Percentiles rank a stretch among this genome's conserved stretches.
These are phyloP conservation scores for Hypoxylon sp. DNA, from an alignment of 2,329 filamentous ascomycete species.

Conservation along the genomic window DNA sequence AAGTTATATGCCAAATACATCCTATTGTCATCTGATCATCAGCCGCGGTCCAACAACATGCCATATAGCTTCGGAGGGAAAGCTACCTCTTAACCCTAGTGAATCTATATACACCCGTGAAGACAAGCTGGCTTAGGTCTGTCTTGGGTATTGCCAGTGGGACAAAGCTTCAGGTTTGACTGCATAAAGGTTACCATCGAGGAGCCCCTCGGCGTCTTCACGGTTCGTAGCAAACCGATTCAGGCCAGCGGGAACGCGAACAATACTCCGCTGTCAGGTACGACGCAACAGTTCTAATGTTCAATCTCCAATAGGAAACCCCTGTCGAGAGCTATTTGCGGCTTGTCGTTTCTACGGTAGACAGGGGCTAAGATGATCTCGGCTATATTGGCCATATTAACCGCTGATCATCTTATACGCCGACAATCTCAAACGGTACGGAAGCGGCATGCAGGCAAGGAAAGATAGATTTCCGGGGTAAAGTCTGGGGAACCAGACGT, in stretches of 20 bases:
- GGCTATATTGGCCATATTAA: slow-evolving; percentile 41
- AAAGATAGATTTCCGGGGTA: slow-evolving; percentile 3
- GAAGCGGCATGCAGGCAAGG: slow-evolving; percentile 25
- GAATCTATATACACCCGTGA: neutral
- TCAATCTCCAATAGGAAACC: slow-evolving; percentile 8
- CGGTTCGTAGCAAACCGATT: slow-evolving; percentile 11
- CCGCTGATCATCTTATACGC: slow-evolving; percentile 29
- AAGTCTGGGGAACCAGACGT: slow-evolving; percentile 6
- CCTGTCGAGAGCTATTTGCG: slow-evolving; percentile 13
- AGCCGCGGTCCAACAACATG: slow-evolving; percentile 5
- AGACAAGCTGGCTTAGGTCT: neutral
- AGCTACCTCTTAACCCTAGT: slow-evolving; percentile 6
- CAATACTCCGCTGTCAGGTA: slow-evolving; percentile 24
- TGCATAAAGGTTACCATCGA: slow-evolving; percentile 9
- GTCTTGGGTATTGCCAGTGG: slow-evolving; percentile 2
- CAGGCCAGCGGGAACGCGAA: slow-evolving; percentile 9
- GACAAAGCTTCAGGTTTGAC: neutral
- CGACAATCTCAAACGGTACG: slow-evolving; percentile 5
- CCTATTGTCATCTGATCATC: slow-evolving; percentile 24
- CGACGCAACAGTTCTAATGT: slow-evolving; percentile 23
- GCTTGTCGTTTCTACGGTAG: slow-evolving; percentile 17
- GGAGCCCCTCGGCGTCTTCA: slow-evolving; percentile 10
- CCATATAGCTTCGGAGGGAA: neutral
- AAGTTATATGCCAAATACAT: slow-evolving; percentile 12
- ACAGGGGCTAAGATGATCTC: slow-evolving; percentile 25